These are phyloP conservation scores for Tilletia indica DNA, from an alignment of 1,284 basidiomycete genomes.

Conservation along the genomic window DNA sequence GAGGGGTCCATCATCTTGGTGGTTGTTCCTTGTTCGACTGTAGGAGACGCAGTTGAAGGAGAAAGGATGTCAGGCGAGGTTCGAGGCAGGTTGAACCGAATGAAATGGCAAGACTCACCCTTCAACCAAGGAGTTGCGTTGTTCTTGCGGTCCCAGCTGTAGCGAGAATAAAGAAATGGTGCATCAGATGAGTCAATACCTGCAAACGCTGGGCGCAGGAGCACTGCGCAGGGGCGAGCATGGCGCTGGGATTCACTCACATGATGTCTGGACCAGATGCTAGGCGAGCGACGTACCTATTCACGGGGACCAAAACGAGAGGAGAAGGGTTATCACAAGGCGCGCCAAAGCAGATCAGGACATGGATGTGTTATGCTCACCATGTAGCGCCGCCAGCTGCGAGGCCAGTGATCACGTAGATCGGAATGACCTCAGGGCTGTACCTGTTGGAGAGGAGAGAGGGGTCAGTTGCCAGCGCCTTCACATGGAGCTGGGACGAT, in stretches of 20 bases:
- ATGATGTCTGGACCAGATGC: conserved; percentile 50
- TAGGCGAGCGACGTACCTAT: conserved; percentile 44
- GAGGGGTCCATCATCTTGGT: conserved; percentile 41
- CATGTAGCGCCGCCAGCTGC: conserved; percentile 48
- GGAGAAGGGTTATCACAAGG: neutral
- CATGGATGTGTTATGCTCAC: conserved; percentile 26
- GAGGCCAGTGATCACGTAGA: conserved; percentile 46
- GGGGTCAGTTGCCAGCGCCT: neutral
- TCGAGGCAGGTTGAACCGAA: neutral
- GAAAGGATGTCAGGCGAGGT: neutral
- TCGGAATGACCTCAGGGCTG: conserved; percentile 44
- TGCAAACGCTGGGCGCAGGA: too few species aligned
- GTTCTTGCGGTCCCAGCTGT: conserved; percentile 51
- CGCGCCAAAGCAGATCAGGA: neutral
- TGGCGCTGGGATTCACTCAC: neutral
- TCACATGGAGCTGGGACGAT: neutral
- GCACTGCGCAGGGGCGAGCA: too few species aligned
- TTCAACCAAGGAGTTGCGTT: conserved; percentile 46
- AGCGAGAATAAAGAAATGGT: too few species aligned
- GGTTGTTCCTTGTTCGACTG: conserved; percentile 47
- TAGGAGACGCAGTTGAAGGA: neutral
- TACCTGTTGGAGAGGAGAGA: conserved; percentile 26
- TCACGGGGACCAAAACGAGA: neutral
- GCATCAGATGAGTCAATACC: too few species aligned
- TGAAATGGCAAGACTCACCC: conserved; percentile 17